Percentiles rank a stretch among this genome's conserved stretches.
Conservation (phyloP, 306 rosid species). For the Dryas octopetala region DNA sequence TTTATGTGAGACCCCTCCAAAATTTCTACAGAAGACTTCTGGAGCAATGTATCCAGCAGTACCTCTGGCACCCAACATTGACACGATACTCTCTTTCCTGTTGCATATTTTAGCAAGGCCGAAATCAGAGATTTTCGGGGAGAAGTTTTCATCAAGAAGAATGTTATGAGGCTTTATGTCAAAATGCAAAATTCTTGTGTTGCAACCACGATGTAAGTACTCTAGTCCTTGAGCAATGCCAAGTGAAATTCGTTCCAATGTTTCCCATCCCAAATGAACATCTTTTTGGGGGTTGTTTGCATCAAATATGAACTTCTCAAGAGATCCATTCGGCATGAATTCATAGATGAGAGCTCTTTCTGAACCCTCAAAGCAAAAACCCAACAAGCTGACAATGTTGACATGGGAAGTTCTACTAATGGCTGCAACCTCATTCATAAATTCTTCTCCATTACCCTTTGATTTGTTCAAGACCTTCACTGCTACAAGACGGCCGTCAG, state of each 20-base stretch:
- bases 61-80: slow-evolving; percentile 33
- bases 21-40: slow-evolving; percentile 22
- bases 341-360: slow-evolving; percentile 36
- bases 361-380: slow-evolving; percentile 24
- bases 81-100: slow-evolving; percentile 28
- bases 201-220: slow-evolving; percentile 42
- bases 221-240: slow-evolving; percentile 50
- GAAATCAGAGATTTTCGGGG: slow-evolving; percentile 43
- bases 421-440: slow-evolving; percentile 40
- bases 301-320: slow-evolving; percentile 43
- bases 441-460: slow-evolving; percentile 35
- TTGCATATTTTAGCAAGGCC: slow-evolving; percentile 48
- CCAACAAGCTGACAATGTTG: slow-evolving; percentile 20
- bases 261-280: slow-evolving; percentile 28
- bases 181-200: slow-evolving; percentile 43
- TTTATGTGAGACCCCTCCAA: slow-evolving; percentile 41
- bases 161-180: slow-evolving; percentile 54
- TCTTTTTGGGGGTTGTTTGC: background rate
- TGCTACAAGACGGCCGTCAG: slow-evolving; percentile 28
- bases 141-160: slow-evolving; percentile 24
- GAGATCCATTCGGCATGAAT: slow-evolving; percentile 49
- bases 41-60: slow-evolving; percentile 46
- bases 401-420: slow-evolving; percentile 35
- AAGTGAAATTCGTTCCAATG: slow-evolving; percentile 29
- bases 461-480: slow-evolving; percentile 38